phyloP scores from a whole-genome alignment of 2,329 filamentous ascomycete species.

The Diplodia corticola region DNA sequence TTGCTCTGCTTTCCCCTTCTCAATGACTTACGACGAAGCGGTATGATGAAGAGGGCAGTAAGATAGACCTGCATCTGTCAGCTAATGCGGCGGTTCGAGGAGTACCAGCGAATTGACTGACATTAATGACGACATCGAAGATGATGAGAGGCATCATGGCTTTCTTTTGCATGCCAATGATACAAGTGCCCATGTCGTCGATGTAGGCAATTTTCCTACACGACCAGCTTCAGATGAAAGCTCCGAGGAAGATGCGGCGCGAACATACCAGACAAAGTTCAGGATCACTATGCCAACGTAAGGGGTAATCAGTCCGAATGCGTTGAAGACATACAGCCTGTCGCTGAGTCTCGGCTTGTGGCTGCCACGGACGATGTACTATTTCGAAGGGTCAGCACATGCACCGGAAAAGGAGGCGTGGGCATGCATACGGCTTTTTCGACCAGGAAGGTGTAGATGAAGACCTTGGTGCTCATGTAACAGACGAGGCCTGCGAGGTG shows the following conservation, averaged over 20 bases:
- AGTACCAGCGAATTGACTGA: neutral
- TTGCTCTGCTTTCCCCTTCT: too few relatives aligned
- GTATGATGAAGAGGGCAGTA: slow-evolving; percentile 63
- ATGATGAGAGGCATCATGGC: slow-evolving; percentile 63
- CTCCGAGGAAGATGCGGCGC: neutral
- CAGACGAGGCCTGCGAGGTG: slow-evolving; percentile 6
- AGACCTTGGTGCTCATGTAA: slow-evolving; percentile 21
- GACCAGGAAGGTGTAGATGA: slow-evolving; percentile 20
- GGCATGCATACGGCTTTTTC: slow-evolving; percentile 8
- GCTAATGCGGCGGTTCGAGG: neutral
- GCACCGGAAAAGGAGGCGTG: neutral
- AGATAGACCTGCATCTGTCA: slow-evolving; percentile 49
- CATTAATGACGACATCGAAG: slow-evolving; percentile 62
- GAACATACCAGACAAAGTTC: slow-evolving; percentile 11
- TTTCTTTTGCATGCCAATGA: slow-evolving; percentile 61
- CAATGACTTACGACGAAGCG: slow-evolving; percentile 46
- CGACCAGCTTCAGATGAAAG: neutral
- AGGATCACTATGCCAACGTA: slow-evolving; percentile 14
- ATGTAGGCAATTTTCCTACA: slow-evolving; percentile 59
- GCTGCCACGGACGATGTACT: slow-evolving; percentile 15
- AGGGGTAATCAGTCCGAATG: slow-evolving; percentile 6
- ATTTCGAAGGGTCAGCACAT: neutral
- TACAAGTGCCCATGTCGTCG: slow-evolving; percentile 49
- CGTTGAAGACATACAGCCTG: slow-evolving; percentile 20
- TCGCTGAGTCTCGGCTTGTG: slow-evolving; percentile 13